A percentile compares a stretch with the other conserved stretches of the same genome.
phyloP scores from a whole-genome alignment of 2,329 filamentous ascomycete genomes.

The Diaporthe longicolla region DNA sequence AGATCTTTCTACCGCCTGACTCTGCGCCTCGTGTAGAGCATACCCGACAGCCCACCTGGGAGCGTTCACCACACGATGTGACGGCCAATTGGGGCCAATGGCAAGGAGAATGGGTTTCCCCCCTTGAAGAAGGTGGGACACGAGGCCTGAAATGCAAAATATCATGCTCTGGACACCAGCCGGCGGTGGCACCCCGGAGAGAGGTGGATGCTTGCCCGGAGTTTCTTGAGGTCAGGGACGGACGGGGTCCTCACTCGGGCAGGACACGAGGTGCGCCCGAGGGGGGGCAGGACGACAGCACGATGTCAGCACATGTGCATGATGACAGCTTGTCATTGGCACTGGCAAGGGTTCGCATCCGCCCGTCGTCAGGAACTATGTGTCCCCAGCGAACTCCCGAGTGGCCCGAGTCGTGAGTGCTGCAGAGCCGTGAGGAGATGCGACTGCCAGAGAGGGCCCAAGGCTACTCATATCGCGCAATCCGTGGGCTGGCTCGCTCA shows the following conservation, averaged over 20 bases:
- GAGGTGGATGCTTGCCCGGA: neutral
- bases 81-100: neutral
- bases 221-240: conserved; percentile 5
- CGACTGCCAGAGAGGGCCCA: too few relatives aligned
- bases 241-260: neutral
- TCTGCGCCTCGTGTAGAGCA: neutral
- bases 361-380: neutral
- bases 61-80: neutral
- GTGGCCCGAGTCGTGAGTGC: conserved; percentile 27
- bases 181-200: neutral
- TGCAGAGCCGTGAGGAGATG: too few relatives aligned
- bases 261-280: neutral
- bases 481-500: neutral
- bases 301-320: conserved; percentile 19
- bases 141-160: neutral
- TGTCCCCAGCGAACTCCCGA: conserved; percentile 17
- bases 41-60: neutral
- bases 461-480: conserved; percentile 3
- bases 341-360: conserved; percentile 14
- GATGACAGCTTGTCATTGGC: conserved; percentile 32
- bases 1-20: conserved; percentile 13
- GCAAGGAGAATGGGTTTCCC: neutral
- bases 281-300: neutral
- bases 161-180: neutral
- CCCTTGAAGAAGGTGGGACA: neutral